Evolutionary conservation across 2,329 filamentous ascomycete genomes (phyloP).

Genomic region (Colletotrichum sp.): DNA sequence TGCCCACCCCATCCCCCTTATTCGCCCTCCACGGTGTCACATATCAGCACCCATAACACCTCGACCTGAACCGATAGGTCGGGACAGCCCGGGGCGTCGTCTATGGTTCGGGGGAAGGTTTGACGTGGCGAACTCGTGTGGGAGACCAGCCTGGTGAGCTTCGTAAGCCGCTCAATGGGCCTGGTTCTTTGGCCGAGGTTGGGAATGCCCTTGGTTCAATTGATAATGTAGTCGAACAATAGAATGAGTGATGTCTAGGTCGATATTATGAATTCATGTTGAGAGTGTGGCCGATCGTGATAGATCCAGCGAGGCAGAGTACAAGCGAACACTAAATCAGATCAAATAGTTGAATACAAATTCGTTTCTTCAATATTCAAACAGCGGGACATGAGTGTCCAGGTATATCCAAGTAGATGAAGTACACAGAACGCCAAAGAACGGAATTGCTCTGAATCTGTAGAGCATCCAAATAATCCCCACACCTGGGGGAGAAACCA

Average conservation of each 20-base stretch:
- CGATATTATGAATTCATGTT: background rate
- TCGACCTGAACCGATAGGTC: background rate
- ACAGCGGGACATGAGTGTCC: slow-evolving; percentile 10
- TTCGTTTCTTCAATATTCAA: slow-evolving; percentile 3
- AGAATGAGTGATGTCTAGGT: background rate
- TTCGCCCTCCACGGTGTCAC: background rate
- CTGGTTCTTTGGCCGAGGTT: background rate
- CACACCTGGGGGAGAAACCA: background rate
- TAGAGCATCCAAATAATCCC: background rate
- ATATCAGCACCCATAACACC: background rate
- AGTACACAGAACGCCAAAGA: background rate
- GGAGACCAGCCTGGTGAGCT: background rate
- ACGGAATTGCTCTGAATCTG: background rate
- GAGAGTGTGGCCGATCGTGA: no score
- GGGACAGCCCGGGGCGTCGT: background rate
- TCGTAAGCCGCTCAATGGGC: background rate
- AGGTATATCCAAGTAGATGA: slow-evolving; percentile 10
- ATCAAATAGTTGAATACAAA: background rate
- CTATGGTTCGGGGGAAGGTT: background rate
- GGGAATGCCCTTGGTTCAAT: background rate
- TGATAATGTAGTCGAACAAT: background rate
- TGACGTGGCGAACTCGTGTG: background rate
- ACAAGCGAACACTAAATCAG: background rate
- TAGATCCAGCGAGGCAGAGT: background rate
- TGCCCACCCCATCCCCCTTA: background rate